Base-by-base conservation (phyloP, 176 grass and related monocot species). In the Aegilops sharonensis region DNA sequence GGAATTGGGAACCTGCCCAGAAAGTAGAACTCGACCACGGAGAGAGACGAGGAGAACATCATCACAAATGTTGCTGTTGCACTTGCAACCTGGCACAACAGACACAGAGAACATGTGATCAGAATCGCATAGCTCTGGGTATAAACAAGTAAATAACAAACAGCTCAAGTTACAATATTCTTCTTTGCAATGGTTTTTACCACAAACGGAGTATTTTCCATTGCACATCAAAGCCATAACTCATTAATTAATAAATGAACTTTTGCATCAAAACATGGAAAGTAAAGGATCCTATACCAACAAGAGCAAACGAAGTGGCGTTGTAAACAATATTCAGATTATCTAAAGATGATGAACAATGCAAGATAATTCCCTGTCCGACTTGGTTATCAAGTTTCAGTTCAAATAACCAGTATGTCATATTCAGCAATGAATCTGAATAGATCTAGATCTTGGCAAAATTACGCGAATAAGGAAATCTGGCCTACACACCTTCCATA, bases 11-110 rank as follows among this genome's bases (percentile, higher is more conserved):
- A 99, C 91, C 94, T 92, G 37, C 76, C 20, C 9, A 99, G 83
- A 40, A 99, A 93, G 90, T 94, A 97, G 40, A 99, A 99, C 81
- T 99, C 97, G 31, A 97, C 92, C 57, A 99, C 97, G 0, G 97
- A 99, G 21, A 99, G 92, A 25, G 94, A 99, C 5, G 97, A 99
- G 54, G 97, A 99, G 89, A 99, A 99, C 97, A 99, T 99, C 97
- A 99, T 99, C 56, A 99, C 97, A 24, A 99, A 99, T 83, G 97
- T 99, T 48, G 97, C 92, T 78, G 94, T 99, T 45, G 94, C 97
- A 87, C 97, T 99, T 68, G 94, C 97, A 72, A 99, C 97, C 97
- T 99, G 62, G 24, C 30, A 15, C 27, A 47, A 91, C 47, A 88
- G 15, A 54, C 15, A 18, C 18, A 52, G 14, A 52, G 48, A 13